These are phyloP conservation scores for Dichotomopilus funicola DNA, from an alignment of 2,329 filamentous ascomycete genomes.

Conservation along the genomic window DNA sequence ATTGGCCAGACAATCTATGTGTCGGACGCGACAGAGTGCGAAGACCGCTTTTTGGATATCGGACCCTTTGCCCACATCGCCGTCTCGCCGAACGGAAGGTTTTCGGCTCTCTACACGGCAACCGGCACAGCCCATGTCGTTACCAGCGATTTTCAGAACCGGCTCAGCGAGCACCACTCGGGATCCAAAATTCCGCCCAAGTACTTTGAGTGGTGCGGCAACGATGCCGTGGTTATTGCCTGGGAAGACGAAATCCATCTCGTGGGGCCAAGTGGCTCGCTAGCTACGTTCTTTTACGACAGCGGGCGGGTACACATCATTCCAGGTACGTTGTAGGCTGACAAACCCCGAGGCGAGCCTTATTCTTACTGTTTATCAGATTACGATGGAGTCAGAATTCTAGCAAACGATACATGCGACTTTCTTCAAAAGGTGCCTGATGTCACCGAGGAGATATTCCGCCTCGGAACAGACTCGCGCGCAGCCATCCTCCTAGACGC, in stretches of 20 bases:
- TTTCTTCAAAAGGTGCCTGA: constrained; percentile 91
- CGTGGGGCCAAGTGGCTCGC: constrained; percentile 75
- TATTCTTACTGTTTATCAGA: constrained; percentile 34
- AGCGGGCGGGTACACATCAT: constrained; percentile 75
- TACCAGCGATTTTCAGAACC: constrained; percentile 88
- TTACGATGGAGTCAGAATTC: constrained; percentile 76
- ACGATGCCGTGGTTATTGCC: constrained; percentile 84
- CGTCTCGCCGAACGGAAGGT: constrained; percentile 85
- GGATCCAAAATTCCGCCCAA: constrained; percentile 77
- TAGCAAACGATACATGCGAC: constrained; percentile 93
- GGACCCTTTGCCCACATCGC: constrained; percentile 87
- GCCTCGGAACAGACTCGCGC: constrained; percentile 78
- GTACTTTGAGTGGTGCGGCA: constrained; percentile 92
- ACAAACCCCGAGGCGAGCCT: neutral
- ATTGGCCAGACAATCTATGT: constrained; percentile 79
- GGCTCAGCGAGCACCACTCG: constrained; percentile 86
- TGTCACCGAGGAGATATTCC: constrained; percentile 82
- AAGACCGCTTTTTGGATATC: constrained; percentile 84
- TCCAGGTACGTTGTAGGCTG: constrained; percentile 52
- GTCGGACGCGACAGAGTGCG: constrained; percentile 80
- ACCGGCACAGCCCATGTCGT: constrained; percentile 87
- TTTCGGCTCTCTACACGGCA: constrained; percentile 78
- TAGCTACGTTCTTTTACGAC: constrained; percentile 79
- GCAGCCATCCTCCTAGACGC: constrained; percentile 92
- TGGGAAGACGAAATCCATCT: constrained; percentile 98